Base-by-base conservation (phyloP, 805 yeast species). In the Saccharomycopsis olivae region DNA sequence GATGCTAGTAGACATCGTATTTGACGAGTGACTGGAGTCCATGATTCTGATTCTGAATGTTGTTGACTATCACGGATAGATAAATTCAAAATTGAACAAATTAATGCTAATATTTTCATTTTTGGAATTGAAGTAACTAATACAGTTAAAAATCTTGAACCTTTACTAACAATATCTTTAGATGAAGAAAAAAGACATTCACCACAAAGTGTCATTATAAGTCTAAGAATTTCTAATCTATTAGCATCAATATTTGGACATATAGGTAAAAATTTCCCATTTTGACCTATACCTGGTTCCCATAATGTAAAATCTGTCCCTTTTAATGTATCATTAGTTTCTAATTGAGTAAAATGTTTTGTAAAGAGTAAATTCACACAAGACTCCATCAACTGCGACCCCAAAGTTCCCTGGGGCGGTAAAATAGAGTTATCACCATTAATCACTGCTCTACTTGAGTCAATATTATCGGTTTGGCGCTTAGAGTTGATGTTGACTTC, bases 221-320 rank as follows among this genome's bases (percentile, higher is more conserved):
- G 60, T 35, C 79, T 62, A 29, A 89, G 49, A 2, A 83, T 60
- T 51, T 83, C 94, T 4, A 77, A 59, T 50, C 94, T 69, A 53
- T 82, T 75, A 19, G 74, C 54, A 49, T 82, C 88, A 30, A 73
- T 52, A 17, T 62, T 59, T 1, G 69, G 59, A 44, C 55, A 35
- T 11, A 48, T 38, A 2, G 14, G 19, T 14, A 9, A 35, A 32
- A 43, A 50, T 5, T 38, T 39, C 3, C 47, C 56, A 2, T 56
- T 51, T 3, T 62, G 54, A 2, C 85, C 88, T 24, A 87, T 67
- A 4, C 95, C 96, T 3, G 81, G 74, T 50, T 83, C 94, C 95
- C 96, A 87, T 1, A 80, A 63, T 5, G 62, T 47, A 37, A 58
- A 59, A 18, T 67, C 67, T 3, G 55, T 48, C 5, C 60, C 57